Base-by-base conservation (phyloP, 2,329 filamentous ascomycete genomes). In the Xylariaceae sp. region DNA sequence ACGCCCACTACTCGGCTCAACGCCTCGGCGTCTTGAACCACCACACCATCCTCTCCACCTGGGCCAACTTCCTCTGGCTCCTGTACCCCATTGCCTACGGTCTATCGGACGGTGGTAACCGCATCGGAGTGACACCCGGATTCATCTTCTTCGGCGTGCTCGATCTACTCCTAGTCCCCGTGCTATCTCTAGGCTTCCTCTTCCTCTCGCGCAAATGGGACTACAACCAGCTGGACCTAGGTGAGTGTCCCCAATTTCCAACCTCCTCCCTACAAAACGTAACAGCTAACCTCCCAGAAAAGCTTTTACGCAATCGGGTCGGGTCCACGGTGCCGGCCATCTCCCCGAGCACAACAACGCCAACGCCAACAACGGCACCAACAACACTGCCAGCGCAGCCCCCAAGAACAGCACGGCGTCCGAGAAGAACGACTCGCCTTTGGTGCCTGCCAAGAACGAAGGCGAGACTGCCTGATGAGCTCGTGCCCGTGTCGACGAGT, bases 61-160 rank as follows among this genome's bases (percentile, higher is more conserved):
- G 77, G 74, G 62, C 75, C 64, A 82, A 82, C 70, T 68, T 81
- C 4, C 69, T 82, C 44, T 82, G 80, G 80, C 71, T 82, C 47
- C 69, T 81, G 23, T 84, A 84, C 70, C 79, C 81, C 6, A 76
- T 84, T 53, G 80, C 79, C 23, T 84, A 75, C 66, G 81, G 78
- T 37, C 66, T 84, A 7, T 74, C 72, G 2, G 82, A 84, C 64
- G 82, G 80, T 44, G 79, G 79, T 35, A 82, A 83, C 69, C 62
- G 68, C 54, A 78, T 83, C 58, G 74, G 75, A 39, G 76, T 79
- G 45, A 80, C 77, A 0, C 67, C 72, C 7, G 70, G 71, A 51
- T 75, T 77, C 64, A 75, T 83, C 72, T 83, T 79, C 71, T 83
- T 80, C 61, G 81, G 82, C 51, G 72, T 83, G 48, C 74, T 84